phyloP scores from a whole-genome alignment of 2,329 filamentous ascomycete species.

The Erysiphe pisi region DNA sequence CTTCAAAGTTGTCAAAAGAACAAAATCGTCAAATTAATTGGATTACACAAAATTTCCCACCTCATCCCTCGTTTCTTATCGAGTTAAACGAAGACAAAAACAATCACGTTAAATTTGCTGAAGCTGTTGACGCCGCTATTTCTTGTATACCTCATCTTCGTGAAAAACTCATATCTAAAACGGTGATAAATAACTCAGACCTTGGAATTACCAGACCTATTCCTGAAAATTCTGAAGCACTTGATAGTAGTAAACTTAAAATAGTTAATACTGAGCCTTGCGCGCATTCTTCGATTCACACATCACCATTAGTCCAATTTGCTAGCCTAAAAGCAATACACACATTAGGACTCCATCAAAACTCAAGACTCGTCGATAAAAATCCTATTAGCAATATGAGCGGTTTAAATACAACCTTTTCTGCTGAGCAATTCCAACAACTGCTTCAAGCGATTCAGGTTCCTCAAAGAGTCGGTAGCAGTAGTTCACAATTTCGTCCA shows the following conservation, averaged over 20 bases:
- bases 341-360: no score
- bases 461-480: neutral
- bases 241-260: neutral
- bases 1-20: neutral
- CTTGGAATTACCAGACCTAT: neutral
- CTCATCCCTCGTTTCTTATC: neutral
- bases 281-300: neutral
- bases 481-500: conserved; percentile 9
- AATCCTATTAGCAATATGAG: neutral
- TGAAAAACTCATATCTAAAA: conserved; percentile 20
- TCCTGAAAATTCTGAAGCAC: no score
- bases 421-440: no score
- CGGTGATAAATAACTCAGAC: conserved; percentile 9
- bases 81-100: neutral
- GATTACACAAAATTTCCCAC: no score
- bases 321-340: no score
- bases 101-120: neutral
- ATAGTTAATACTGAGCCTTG: neutral
- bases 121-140: neutral
- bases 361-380: no score
- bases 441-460: conserved; percentile 20
- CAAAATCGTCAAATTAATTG: no score
- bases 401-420: no score
- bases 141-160: no score
- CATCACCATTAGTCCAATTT: neutral